Base-by-base conservation (phyloP, 306 rosid species). In the Lathyrus sativus region DNA sequence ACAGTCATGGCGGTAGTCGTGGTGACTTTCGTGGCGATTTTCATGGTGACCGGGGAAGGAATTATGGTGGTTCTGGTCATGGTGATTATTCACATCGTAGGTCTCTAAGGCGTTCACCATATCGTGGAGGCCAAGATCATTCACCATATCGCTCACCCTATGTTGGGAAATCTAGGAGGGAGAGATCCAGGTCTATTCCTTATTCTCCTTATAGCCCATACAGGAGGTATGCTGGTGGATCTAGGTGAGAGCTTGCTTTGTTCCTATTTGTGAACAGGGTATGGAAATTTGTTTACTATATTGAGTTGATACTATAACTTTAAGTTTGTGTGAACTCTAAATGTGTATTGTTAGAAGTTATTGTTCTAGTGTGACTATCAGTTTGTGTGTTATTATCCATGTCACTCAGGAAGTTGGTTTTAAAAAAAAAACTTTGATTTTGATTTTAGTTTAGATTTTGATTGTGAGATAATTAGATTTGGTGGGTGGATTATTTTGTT, bases 81-180 rank as follows among this genome's bases (percentile, higher is more conserved):
- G 48, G 4, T 1, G 66, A 61, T 19, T 62, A 39, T 15, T 37
- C 81, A 2, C 75, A 84, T 71, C 90, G 91, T 35, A 82, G 95
- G 75, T 93, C 99, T 67, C 99, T 97, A 22, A 84, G 96, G 80
- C 92, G 84, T 64, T 88, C 97, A 4, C 97, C 99, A 9, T 87
- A 84, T 68, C 88, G 87, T 14, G 99, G 91, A 7, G 83, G 90
- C 15, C 86, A 85, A 15, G 95, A 90, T 60, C 85, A 84, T 82
- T 82, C 98, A 17, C 91, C 92, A 2, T 77, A 90, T 58, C 76
- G 79, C 65, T 86, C 97, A 4, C 92, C 92, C 11, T 78, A 85
- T 62, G 89, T 77, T 31, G 96, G 96, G 53, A 88, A 95, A 63
- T 84, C 96, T 63, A 83, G 97, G 80, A 88, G 97, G 86, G 92